A percentile compares a stretch with the other conserved stretches of the same genome.
Conservation (phyloP, 139 green algal genomes). For the Nannochloris sp. region DNA sequence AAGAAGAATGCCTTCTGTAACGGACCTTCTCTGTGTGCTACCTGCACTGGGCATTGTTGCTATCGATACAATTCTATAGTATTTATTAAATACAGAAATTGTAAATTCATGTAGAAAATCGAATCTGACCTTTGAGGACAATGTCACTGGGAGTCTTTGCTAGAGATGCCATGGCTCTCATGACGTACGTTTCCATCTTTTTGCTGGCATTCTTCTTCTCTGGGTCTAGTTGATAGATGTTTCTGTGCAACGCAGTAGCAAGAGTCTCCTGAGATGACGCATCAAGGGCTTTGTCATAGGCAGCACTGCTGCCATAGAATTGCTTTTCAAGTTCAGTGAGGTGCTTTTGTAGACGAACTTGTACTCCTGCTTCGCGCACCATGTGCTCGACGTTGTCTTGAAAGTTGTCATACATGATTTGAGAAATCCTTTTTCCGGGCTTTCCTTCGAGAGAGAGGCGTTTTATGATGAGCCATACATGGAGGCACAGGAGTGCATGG, state of each 20-base stretch:
- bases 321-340: slow-evolving; percentile 49
- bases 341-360: slow-evolving; percentile 41
- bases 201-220: slow-evolving; percentile 9
- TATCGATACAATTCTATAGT: neutral
- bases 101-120: slow-evolving; percentile 16
- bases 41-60: neutral
- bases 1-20: too few relatives aligned
- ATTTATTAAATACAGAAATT: too few relatives aligned
- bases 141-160: slow-evolving; percentile 21
- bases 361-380: slow-evolving; percentile 38
- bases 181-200: slow-evolving; percentile 27
- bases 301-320: slow-evolving; percentile 48
- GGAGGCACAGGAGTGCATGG: slow-evolving; percentile 41
- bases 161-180: slow-evolving; percentile 42
- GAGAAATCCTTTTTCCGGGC: slow-evolving; percentile 34
- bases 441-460: slow-evolving; percentile 43
- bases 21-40: neutral
- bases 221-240: slow-evolving; percentile 32
- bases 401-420: slow-evolving; percentile 53
- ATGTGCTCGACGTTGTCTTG: slow-evolving; percentile 44
- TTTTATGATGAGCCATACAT: slow-evolving; percentile 55
- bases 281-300: slow-evolving; percentile 42
- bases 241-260: slow-evolving; percentile 30
- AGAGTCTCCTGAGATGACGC: slow-evolving; percentile 4
- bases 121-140: slow-evolving; percentile 34